phyloP scores from a whole-genome alignment of 352 stramenopile species.

The Globisporangium okanoganense region DNA sequence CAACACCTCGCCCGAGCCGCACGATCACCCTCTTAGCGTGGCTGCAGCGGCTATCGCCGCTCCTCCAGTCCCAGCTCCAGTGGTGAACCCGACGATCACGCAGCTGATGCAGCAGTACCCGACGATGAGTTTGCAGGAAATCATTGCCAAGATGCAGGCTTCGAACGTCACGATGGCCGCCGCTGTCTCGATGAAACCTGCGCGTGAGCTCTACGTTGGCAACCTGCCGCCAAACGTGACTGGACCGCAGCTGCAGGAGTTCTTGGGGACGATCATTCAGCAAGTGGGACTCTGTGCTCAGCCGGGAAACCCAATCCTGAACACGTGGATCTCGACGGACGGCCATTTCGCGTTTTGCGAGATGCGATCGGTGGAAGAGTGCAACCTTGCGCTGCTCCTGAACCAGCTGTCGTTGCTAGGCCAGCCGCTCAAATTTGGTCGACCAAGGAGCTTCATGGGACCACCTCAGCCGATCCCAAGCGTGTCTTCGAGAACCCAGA shows the following conservation, averaged over 20 bases:
- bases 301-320: slow-evolving; percentile 78
- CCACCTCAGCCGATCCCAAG: slow-evolving; percentile 73
- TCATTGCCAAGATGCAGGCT: slow-evolving; percentile 87
- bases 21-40: slow-evolving; percentile 30
- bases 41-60: slow-evolving; percentile 4
- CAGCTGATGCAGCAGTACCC: slow-evolving; percentile 89
- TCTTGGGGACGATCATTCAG: slow-evolving; percentile 84
- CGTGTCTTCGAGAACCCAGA: slow-evolving; percentile 67
- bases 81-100: slow-evolving; percentile 77
- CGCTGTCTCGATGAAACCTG: slow-evolving; percentile 71
- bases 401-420: slow-evolving; percentile 79
- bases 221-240: slow-evolving; percentile 84
- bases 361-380: slow-evolving; percentile 85
- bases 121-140: slow-evolving; percentile 86
- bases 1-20: slow-evolving; percentile 45
- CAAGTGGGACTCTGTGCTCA: slow-evolving; percentile 77
- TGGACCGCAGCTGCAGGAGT: slow-evolving; percentile 80
- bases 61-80: slow-evolving; percentile 14
- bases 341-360: slow-evolving; percentile 87
- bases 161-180: slow-evolving; percentile 73
- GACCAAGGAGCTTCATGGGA: slow-evolving; percentile 78
- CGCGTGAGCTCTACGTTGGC: slow-evolving; percentile 81
- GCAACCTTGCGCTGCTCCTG: slow-evolving; percentile 78
- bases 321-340: slow-evolving; percentile 84
- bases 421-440: slow-evolving; percentile 84